These are phyloP conservation scores for Teratosphaeria viscida DNA, from an alignment of 2,329 filamentous ascomycete genomes.

Conservation along the genomic window DNA sequence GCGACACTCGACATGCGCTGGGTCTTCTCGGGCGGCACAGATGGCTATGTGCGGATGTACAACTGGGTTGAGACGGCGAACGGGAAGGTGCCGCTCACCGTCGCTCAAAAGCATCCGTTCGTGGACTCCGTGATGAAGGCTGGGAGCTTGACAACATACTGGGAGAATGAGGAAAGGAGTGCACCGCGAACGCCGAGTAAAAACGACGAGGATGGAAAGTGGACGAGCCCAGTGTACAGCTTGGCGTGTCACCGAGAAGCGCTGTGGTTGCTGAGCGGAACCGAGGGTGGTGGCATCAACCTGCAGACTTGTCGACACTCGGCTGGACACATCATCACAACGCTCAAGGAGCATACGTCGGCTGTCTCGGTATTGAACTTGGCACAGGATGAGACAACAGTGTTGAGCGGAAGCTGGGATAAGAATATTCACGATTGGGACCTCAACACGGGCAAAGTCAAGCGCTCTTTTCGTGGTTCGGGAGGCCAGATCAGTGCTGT, in stretches of 20 bases:
- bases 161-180: constrained; percentile 87
- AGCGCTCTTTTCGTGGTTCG: constrained; percentile 64
- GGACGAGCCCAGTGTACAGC: constrained; percentile 79
- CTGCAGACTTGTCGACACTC: constrained; percentile 88
- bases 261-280: constrained; percentile 80
- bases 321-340: constrained; percentile 80
- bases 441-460: constrained; percentile 69
- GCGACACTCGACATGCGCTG: constrained; percentile 90
- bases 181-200: constrained; percentile 20
- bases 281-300: constrained; percentile 87
- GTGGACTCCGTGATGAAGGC: constrained; percentile 96
- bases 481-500: constrained; percentile 80
- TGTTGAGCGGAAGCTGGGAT: constrained; percentile 93
- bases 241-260: constrained; percentile 82
- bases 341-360: constrained; percentile 73
- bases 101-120: constrained; percentile 91
- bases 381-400: constrained; percentile 71
- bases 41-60: constrained; percentile 94
- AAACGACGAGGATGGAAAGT: constrained; percentile 31
- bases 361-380: constrained; percentile 82
- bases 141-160: constrained; percentile 88
- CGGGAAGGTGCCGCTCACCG: constrained; percentile 82
- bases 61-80: constrained; percentile 94
- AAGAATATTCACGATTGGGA: constrained; percentile 94
- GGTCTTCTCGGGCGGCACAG: constrained; percentile 86